Evolutionary conservation across 169 alveolate genomes (phyloP).

Genomic region (Plasmodium inui): DNA sequence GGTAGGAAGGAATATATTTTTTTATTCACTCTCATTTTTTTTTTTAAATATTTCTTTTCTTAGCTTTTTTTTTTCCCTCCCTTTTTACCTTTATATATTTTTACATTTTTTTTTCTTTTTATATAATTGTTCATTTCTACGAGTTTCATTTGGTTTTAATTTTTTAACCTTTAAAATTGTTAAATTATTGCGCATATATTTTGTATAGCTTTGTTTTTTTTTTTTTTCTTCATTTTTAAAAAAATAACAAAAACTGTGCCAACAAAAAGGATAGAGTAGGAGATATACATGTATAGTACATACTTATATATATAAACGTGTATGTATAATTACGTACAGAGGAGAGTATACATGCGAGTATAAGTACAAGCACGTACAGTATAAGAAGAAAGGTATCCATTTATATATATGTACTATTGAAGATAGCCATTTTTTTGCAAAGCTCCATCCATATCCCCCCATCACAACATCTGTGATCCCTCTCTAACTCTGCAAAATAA

Average conservation of each 20-base stretch:
- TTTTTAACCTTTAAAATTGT: constrained; percentile 12
- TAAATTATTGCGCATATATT: background rate
- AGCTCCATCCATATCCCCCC: background rate
- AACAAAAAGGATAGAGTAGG: background rate
- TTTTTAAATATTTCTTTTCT: background rate
- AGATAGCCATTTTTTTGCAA: background rate
- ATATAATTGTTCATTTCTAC: constrained; percentile 2
- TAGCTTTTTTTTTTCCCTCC: background rate
- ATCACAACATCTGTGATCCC: background rate
- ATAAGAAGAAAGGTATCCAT: constrained; percentile 5
- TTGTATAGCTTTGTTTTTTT: background rate
- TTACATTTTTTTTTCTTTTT: background rate
- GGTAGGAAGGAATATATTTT: background rate
- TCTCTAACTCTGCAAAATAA: background rate
- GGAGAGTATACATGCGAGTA: background rate
- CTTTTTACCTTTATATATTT: background rate
- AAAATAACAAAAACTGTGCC: background rate
- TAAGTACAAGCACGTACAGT: constrained; percentile 13
- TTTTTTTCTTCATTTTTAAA: background rate
- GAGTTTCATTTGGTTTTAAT: constrained; percentile 10
- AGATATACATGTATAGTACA: background rate
- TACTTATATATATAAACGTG: background rate
- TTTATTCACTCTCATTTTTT: constrained; percentile 23
- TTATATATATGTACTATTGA: constrained; percentile 2
- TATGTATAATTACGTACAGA: constrained; percentile 8